A percentile compares a stretch with the other conserved stretches of the same genome.
Evolutionary conservation across 768 basidiomycete genomes (phyloP).

Genomic region (Tylopilus sp.): DNA sequence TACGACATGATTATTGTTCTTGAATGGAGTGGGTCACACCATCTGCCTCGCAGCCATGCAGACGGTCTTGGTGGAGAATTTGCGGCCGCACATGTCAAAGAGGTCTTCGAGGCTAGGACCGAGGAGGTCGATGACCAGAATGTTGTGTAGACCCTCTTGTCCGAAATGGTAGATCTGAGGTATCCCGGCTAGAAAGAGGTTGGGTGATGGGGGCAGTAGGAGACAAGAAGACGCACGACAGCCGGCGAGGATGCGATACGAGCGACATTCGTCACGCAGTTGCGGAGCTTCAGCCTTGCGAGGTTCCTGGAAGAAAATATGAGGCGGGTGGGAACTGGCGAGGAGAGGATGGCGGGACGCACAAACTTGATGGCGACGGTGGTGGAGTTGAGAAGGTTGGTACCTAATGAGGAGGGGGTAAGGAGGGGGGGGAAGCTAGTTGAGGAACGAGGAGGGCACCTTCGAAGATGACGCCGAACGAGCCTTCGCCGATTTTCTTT

Average conservation of each 20-base stretch:
- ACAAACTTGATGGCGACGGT: conserved; percentile 99
- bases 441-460: conserved; percentile 39
- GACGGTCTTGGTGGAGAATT: conserved; percentile 97
- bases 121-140: conserved; percentile 96
- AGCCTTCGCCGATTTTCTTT: conserved; percentile 99
- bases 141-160: conserved; percentile 97
- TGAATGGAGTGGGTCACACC: conserved; percentile 42
- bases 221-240: conserved; percentile 62
- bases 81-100: conserved; percentile 98
- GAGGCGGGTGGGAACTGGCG: conserved; percentile 6
- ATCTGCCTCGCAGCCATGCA: conserved; percentile 99
- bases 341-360: conserved; percentile 36
- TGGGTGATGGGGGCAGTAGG: conserved; percentile 9
- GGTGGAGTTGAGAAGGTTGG: conserved; percentile 96
- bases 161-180: conserved; percentile 99
- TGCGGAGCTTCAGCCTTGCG: conserved; percentile 96
- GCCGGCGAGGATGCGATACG: conserved; percentile 86
- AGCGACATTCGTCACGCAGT: conserved; percentile 96
- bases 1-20: conserved; percentile 3
- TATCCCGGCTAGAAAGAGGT: conserved; percentile 70
- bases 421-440: background rate
- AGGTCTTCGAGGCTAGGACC: conserved; percentile 96
- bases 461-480: conserved; percentile 95
- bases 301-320: conserved; percentile 57
- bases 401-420: conserved; percentile 50